These are phyloP conservation scores for Castanea sativa DNA, from an alignment of 306 rosid species.

Conservation along the genomic window DNA sequence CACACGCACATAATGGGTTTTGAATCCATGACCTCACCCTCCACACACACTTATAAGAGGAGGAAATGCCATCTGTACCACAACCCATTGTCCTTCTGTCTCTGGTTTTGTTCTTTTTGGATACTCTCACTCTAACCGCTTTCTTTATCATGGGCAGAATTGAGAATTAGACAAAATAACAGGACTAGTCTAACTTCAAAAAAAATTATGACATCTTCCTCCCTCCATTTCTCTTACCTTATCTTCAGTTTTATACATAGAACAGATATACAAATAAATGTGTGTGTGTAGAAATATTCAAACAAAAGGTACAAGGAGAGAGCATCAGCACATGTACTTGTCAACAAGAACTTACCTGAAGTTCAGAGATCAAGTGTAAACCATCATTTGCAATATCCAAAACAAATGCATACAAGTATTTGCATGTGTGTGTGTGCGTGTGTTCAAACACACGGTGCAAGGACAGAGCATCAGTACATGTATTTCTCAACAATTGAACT, in stretches of 20 bases:
- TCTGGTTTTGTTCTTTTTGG: too few relatives aligned
- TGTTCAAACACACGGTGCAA: slow-evolving; percentile 5
- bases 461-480: slow-evolving; percentile 38
- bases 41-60: too few relatives aligned
- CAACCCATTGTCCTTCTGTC: too few relatives aligned
- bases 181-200: not conserved
- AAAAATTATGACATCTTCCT: not conserved
- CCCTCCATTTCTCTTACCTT: not conserved
- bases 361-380: slow-evolving; percentile 72
- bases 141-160: too few relatives aligned
- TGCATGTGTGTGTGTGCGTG: not conserved
- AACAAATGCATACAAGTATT: not conserved
- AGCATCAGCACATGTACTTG: slow-evolving; percentile 46
- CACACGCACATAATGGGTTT: too few relatives aligned
- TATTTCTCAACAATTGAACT: slow-evolving; percentile 49
- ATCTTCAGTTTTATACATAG: not conserved
- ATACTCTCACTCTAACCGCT: too few relatives aligned
- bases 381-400: slow-evolving; percentile 36
- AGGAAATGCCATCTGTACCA: too few relatives aligned
- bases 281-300: not conserved
- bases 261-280: not conserved
- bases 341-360: slow-evolving; percentile 60
- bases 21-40: too few relatives aligned
- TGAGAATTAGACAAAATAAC: too few relatives aligned
- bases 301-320: slow-evolving; percentile 15